These are phyloP conservation scores for Wickerhamiella sorbophila DNA, from an alignment of 805 yeast species.

Conservation along the genomic window DNA sequence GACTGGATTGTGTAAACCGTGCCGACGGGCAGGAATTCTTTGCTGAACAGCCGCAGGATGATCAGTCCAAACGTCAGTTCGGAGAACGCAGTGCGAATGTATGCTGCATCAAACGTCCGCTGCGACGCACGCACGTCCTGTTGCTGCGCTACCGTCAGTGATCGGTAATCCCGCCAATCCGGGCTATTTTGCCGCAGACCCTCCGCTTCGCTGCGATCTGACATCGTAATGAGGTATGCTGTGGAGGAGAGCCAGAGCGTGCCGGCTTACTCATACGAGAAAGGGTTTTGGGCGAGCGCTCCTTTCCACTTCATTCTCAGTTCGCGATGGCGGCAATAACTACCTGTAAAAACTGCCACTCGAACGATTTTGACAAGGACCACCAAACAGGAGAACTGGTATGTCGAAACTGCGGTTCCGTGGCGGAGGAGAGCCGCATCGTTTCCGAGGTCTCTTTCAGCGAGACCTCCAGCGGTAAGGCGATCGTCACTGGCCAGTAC, in stretches of 20 bases:
- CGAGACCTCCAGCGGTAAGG: conserved; percentile 86
- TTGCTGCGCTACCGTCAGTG: conserved; percentile 14
- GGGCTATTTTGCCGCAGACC: neutral
- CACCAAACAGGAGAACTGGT: conserved; percentile 39
- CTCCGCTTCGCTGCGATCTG: too few relatives aligned
- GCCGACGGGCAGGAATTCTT: conserved; percentile 53
- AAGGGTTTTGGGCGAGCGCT: too few relatives aligned
- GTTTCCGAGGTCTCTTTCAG: conserved; percentile 93
- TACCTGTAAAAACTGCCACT: conserved; percentile 14
- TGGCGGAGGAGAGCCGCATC: conserved; percentile 77
- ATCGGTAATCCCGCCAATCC: conserved; percentile 4
- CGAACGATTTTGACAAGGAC: conserved; percentile 11
- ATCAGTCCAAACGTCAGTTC: conserved; percentile 51
- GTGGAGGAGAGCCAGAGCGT: too few relatives aligned
- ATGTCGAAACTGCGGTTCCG: conserved; percentile 75
- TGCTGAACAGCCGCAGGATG: conserved; percentile 48
- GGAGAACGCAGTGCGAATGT: conserved; percentile 57
- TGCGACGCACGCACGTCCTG: conserved; percentile 46
- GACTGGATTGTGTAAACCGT: conserved; percentile 53
- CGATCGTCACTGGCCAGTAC: conserved; percentile 89
- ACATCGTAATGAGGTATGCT: too few relatives aligned
- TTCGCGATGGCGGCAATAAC: too few relatives aligned
- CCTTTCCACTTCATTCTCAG: too few relatives aligned
- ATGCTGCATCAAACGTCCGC: conserved; percentile 76
- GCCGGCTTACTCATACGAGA: too few relatives aligned